These are phyloP conservation scores for Ulmus americana DNA, from an alignment of 331 rosid genomes.

Conservation along the genomic window DNA sequence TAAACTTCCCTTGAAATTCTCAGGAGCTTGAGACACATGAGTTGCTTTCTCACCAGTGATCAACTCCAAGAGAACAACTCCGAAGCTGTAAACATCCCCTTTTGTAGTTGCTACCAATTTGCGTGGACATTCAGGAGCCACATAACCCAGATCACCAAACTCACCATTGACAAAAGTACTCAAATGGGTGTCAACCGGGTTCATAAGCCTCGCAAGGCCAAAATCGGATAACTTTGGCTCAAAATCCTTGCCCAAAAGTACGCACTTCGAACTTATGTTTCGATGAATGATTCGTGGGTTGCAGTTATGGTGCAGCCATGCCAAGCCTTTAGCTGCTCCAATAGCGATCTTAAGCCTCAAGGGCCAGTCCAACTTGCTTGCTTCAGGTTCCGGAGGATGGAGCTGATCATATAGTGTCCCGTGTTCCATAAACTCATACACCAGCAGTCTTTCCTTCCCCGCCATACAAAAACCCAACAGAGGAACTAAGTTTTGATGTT, in stretches of 20 bases:
- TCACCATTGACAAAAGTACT: slow-evolving; percentile 91
- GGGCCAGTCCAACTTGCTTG: slow-evolving; percentile 57
- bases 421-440: slow-evolving; percentile 61
- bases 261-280: slow-evolving; percentile 91
- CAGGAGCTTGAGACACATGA: slow-evolving; percentile 59
- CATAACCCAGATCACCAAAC: slow-evolving; percentile 86
- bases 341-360: slow-evolving; percentile 72
- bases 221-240: slow-evolving; percentile 87
- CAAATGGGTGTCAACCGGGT: slow-evolving; percentile 82
- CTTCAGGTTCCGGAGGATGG: slow-evolving; percentile 39
- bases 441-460: slow-evolving; percentile 71
- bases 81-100: slow-evolving; percentile 85
- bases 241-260: slow-evolving; percentile 62
- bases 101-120: slow-evolving; percentile 86
- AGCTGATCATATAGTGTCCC: slow-evolving; percentile 71
- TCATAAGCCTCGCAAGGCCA: slow-evolving; percentile 93
- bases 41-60: slow-evolving; percentile 86
- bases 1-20: slow-evolving; percentile 67
- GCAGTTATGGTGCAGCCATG: slow-evolving; percentile 96
- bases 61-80: slow-evolving; percentile 83
- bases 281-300: slow-evolving; percentile 88
- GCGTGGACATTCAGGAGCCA: slow-evolving; percentile 81
- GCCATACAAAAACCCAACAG: slow-evolving; percentile 80
- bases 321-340: slow-evolving; percentile 86
- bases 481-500: slow-evolving; percentile 69